Evolutionary conservation across 331 rosid genomes (phyloP), one percentile per base, ranked within the genome.

Genomic region (Ulmus americana): DNA sequence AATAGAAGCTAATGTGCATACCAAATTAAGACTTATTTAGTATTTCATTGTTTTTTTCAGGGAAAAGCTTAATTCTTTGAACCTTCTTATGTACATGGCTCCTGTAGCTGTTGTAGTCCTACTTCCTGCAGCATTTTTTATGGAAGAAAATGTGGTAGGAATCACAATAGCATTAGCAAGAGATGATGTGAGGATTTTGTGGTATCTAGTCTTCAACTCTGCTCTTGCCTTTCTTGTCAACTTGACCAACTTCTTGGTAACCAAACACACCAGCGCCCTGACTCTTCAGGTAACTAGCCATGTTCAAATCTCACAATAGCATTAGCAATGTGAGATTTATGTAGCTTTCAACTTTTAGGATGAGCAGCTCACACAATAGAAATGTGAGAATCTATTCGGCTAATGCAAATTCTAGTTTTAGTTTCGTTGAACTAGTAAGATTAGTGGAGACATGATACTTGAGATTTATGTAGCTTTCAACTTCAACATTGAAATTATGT

Each of bases 231-330:
- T 72, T 64, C 73, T 77, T 15, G 82, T 59, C 57, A 89, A 86
- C 69, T 69, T 86, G 66, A 82, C 95, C 22, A 84, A 86, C 56
- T 77, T 77, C 74, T 38, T 77, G 72, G 82, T 77, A 59, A 77
- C 82, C 0, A 77, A 77, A 41, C 72, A 52, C 61, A 73, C 78
- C 59, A 73, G 82, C 14, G 75, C 82, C 67, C 62, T 77, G 8
- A 77, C 82, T 8, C 90, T 86, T 58, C 90, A 84, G 86, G 95
- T 86, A 77, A 18, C 20, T 50, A 1, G 8, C 47, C 57, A 49
- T 38, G 5, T n/a, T 10, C 13, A n/a, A n/a, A n/a, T n/a, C n/a
- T n/a, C n/a, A n/a, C n/a, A n/a, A n/a, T n/a, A n/a, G n/a, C n/a
- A n/a, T n/a, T n/a, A n/a, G n/a, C n/a, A n/a, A n/a, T n/a, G n/a